Conservation (phyloP, 495 filamentous ascomycete species). For the Penicillium silybi region DNA sequence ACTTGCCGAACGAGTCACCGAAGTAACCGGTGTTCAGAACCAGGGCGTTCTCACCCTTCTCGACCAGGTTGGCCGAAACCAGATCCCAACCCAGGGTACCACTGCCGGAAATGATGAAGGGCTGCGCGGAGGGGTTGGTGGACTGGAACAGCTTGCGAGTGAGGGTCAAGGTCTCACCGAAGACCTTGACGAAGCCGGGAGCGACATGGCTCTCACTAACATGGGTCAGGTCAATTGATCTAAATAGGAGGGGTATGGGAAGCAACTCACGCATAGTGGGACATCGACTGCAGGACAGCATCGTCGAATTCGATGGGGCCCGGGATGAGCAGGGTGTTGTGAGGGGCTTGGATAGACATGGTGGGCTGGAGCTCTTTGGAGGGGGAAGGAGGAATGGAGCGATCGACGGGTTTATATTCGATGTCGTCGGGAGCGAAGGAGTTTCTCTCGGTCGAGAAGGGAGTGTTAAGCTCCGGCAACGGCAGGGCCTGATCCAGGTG, state of each 20-base stretch:
- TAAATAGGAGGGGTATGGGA: not conserved
- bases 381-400: slow-evolving; percentile 27
- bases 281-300: slow-evolving; percentile 91
- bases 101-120: slow-evolving; percentile 89
- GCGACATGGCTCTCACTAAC: slow-evolving; percentile 87
- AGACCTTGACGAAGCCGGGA: slow-evolving; percentile 79
- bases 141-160: slow-evolving; percentile 92
- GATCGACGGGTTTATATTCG: slow-evolving; percentile 51
- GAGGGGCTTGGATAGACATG: slow-evolving; percentile 77
- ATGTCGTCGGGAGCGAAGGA: slow-evolving; percentile 53
- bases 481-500: slow-evolving; percentile 65
- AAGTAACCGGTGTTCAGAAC: slow-evolving; percentile 97
- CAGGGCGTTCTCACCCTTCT: slow-evolving; percentile 82
- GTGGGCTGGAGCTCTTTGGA: slow-evolving; percentile 15
- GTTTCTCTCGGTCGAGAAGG: slow-evolving; percentile 62
- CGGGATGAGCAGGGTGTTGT: slow-evolving; percentile 85
- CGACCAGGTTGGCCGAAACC: slow-evolving; percentile 84
- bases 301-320: slow-evolving; percentile 99
- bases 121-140: slow-evolving; percentile 73
- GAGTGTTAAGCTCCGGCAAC: slow-evolving; percentile 60
- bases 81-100: slow-evolving; percentile 96
- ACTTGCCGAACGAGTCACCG: slow-evolving; percentile 89
- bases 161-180: slow-evolving; percentile 84
- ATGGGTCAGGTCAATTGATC: slow-evolving; percentile 3
- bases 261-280: slow-evolving; percentile 78